Evolutionary conservation across 2,329 filamentous ascomycete species (phyloP).

Genomic region (Tolypocladium pustulatum): DNA sequence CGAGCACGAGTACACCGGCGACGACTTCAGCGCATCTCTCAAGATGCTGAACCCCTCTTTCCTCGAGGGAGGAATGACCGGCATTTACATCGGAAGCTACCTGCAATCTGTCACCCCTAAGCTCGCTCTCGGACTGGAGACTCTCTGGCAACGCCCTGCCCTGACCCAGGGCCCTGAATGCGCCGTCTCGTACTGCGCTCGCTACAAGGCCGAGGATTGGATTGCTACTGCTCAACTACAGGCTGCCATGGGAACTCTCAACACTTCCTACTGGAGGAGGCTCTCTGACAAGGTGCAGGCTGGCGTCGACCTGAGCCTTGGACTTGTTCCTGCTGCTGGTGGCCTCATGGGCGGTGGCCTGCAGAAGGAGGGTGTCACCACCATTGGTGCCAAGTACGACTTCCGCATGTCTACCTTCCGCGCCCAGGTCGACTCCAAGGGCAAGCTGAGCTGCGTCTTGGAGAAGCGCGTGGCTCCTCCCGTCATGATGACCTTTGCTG

Average conservation of each 20-base stretch:
- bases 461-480: slow-evolving; percentile 94
- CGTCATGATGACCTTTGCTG: slow-evolving; percentile 88
- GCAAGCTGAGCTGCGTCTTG: slow-evolving; percentile 82
- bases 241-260: slow-evolving; percentile 70
- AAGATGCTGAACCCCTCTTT: slow-evolving; percentile 95
- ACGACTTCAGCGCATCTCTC: slow-evolving; percentile 84
- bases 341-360: slow-evolving; percentile 66
- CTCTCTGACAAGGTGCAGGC: slow-evolving; percentile 93
- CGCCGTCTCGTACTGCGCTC: slow-evolving; percentile 77
- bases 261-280: slow-evolving; percentile 86
- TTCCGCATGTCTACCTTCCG: slow-evolving; percentile 94
- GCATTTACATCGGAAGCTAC: slow-evolving; percentile 93
- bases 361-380: slow-evolving; percentile 80
- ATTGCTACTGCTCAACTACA: slow-evolving; percentile 84
- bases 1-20: slow-evolving; percentile 90
- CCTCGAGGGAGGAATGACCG: slow-evolving; percentile 84
- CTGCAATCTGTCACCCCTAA: slow-evolving; percentile 84
- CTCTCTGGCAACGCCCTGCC: slow-evolving; percentile 83
- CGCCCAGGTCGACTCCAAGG: slow-evolving; percentile 89
- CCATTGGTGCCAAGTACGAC: slow-evolving; percentile 94
- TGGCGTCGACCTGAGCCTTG: slow-evolving; percentile 87
- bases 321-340: slow-evolving; percentile 56
- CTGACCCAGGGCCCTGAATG: slow-evolving; percentile 84
- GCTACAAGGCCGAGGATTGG: slow-evolving; percentile 90
- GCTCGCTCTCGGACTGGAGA: slow-evolving; percentile 81